Evolutionary conservation across 176 grass and related monocot species (phyloP).

Genomic region (Calamus simplicifolius): DNA sequence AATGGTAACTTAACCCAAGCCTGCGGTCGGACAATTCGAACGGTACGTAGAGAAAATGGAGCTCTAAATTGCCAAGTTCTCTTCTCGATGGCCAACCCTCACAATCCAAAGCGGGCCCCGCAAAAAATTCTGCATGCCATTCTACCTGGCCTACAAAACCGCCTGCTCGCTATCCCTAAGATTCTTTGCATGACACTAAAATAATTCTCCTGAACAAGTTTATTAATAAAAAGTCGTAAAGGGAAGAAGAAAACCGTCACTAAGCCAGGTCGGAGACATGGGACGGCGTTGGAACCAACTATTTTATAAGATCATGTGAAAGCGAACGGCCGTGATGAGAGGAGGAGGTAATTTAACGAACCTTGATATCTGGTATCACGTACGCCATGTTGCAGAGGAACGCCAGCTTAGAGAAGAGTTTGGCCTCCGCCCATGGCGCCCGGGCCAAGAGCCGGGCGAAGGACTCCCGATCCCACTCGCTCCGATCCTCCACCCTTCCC

Average conservation of each 20-base stretch:
- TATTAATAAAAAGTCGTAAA: too few relatives aligned
- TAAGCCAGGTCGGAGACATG: conserved; percentile 5
- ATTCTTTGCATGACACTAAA: too few relatives aligned
- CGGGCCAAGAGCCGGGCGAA: conserved; percentile 60
- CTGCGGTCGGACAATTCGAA: too few relatives aligned
- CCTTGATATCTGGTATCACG: conserved; percentile 89
- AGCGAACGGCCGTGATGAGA: not conserved
- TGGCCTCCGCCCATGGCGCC: conserved; percentile 51
- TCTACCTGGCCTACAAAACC: too few relatives aligned
- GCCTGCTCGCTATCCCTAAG: too few relatives aligned
- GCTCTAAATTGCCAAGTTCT: too few relatives aligned
- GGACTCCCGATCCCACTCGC: conserved; percentile 60
- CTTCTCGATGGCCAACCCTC: too few relatives aligned
- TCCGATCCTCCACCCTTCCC: conserved; percentile 15
- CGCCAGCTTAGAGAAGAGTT: conserved; percentile 74
- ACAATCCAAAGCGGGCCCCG: too few relatives aligned
- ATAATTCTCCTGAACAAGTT: too few relatives aligned
- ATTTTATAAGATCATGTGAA: not conserved
- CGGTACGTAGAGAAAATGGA: too few relatives aligned
- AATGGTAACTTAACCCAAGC: too few relatives aligned
- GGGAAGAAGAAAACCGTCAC: not conserved
- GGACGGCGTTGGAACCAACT: not conserved
- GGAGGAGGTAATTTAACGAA: conserved; percentile 17
- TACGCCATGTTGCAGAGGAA: conserved; percentile 98
- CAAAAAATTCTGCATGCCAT: too few relatives aligned